These are phyloP conservation scores for Neltuma alba DNA, from an alignment of 306 rosid species.

Conservation along the genomic window DNA sequence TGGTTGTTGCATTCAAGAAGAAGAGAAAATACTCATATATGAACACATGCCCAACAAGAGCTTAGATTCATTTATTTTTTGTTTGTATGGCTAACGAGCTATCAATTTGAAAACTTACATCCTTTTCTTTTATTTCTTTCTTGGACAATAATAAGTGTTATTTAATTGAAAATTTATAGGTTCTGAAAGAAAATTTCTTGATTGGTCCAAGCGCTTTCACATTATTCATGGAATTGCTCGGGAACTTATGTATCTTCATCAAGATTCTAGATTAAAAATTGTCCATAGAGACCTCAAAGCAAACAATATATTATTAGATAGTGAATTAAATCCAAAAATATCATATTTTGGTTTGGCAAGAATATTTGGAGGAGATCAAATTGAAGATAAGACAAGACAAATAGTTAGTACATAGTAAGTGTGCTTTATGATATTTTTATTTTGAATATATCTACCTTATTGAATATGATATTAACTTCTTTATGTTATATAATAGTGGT, in stretches of 20 bases:
- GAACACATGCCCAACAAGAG: background rate
- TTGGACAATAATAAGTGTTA: background rate
- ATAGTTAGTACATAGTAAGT: background rate
- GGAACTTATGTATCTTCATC: background rate
- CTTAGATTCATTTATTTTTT: constrained; percentile 1
- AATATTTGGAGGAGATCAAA: background rate
- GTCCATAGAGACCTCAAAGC: background rate
- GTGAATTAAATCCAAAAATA: background rate
- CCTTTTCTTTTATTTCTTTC: background rate
- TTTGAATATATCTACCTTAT: background rate
- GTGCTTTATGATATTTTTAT: background rate
- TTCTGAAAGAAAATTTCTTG: background rate
- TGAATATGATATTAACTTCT: background rate
- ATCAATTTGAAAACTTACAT: background rate
- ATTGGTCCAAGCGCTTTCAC: background rate
- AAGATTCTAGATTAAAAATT: background rate
- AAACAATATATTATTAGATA: background rate
- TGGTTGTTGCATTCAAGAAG: background rate
- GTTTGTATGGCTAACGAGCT: background rate
- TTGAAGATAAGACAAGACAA: background rate
- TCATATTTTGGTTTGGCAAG: background rate
- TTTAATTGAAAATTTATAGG: background rate
- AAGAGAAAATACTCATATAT: constrained; percentile 5
- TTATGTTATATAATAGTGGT: background rate
- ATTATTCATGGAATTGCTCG: background rate